Percentiles rank a stretch among this genome's conserved stretches.
Conservation (phyloP, 2,329 filamentous ascomycete genomes). For the Ceratocystis harringtonii region DNA sequence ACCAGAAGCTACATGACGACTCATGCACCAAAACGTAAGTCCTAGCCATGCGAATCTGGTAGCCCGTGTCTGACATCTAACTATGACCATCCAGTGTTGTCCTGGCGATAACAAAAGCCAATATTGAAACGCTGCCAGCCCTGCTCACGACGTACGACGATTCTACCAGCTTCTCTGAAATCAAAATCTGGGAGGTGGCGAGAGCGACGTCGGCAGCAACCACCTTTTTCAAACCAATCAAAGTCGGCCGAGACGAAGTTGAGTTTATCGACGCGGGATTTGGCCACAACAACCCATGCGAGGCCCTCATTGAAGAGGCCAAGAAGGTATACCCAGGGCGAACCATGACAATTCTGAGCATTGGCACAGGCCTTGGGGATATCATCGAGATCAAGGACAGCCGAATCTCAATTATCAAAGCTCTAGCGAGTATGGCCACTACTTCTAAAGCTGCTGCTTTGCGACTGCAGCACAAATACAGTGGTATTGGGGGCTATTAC, state of each 20-base stretch:
- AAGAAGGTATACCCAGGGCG: constrained; percentile 19
- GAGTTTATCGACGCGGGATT: constrained; percentile 24
- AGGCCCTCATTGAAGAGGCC: constrained; percentile 23
- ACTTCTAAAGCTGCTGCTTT: not conserved
- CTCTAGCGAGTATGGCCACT: not conserved
- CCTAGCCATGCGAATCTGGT: too few relatives aligned
- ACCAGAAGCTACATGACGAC: not conserved
- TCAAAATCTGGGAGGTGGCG: constrained; percentile 23
- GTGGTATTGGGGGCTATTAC: constrained; percentile 19
- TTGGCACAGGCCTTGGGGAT: constrained; percentile 22
- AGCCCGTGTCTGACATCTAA: not conserved
- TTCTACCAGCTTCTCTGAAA: constrained; percentile 18
- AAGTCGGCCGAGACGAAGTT: constrained; percentile 20
- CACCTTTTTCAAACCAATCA: constrained; percentile 23
- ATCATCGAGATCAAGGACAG: constrained; percentile 18
- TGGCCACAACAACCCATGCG: constrained; percentile 24
- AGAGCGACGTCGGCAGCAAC: constrained; percentile 23
- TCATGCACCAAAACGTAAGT: not conserved
- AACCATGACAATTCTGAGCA: constrained; percentile 19
- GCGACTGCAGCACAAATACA: constrained; percentile 16
- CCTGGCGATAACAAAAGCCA: not conserved
- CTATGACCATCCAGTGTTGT: not conserved
- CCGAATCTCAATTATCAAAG: not conserved
- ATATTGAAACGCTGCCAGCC: constrained; percentile 16
- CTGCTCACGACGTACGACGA: constrained; percentile 23